Evolutionary conservation across 2,329 filamentous ascomycete genomes (phyloP), one percentile per base, ranked within the genome.

Genomic region (Blastomyces parvus): DNA sequence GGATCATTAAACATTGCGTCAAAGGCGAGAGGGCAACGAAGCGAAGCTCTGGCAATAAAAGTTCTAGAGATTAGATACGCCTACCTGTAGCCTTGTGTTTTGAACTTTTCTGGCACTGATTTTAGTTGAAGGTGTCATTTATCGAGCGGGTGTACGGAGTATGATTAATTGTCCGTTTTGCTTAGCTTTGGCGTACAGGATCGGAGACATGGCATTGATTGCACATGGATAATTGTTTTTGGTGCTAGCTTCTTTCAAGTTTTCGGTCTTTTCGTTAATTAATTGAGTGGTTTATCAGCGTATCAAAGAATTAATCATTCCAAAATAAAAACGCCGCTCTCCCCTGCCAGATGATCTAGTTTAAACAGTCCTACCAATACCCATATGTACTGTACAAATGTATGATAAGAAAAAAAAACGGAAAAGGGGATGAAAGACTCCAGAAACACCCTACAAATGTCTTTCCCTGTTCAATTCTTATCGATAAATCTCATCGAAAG

Each of bases 401-500:
- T 27, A 44, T 44, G 22, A 30, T 58, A 40, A 14, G 7, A 3
- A 38, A 38, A 38, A 46, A 59, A 8, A 48, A 30, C 13, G 36
- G 9, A 30, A 46, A 19, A 30, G 14, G 1, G 44, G 25, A 7
- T 11, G 25, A 3, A 30, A 58, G 30, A 19, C 7, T 36, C 52
- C 38, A n/a, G 3, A 14, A 44, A 44, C 22, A 25, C 33, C 17
- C 30, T 25, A 42, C 9, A 59, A 27, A 56, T 11, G 11, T 36
- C 33, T 14, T 19, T 27, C 17, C 38, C 25, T 22, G 44, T 36
- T 67, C 36, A 8, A 1, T 13, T 40, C 8, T 78, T 70, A 81
- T 72, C 90, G 87, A 76, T 96, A 99, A 61, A 99, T 91, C 74
- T 97, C 93, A 75, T 97, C 91, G 77, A 99, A 99, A 1, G 94